These are phyloP conservation scores for Yamadazyma paraphyllophila DNA, from an alignment of 805 yeast genomes.

Conservation along the genomic window DNA sequence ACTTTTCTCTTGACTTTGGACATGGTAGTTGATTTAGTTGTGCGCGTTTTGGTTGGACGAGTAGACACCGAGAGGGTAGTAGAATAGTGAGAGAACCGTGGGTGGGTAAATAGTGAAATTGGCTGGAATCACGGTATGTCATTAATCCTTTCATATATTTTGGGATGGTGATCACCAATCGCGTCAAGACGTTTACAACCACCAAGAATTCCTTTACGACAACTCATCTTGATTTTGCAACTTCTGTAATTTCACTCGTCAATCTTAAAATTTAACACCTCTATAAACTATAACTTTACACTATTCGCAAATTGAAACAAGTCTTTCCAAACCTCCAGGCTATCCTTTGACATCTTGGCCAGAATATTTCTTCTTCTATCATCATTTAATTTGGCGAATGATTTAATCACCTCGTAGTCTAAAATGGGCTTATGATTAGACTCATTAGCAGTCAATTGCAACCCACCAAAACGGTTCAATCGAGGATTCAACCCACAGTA, in stretches of 20 bases:
- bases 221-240: too few relatives aligned
- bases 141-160: too few relatives aligned
- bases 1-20: constrained; percentile 12
- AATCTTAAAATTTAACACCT: too few relatives aligned
- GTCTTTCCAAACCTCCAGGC: constrained; percentile 66
- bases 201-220: too few relatives aligned
- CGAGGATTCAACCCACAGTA: constrained; percentile 80
- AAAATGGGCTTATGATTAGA: constrained; percentile 58
- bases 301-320: constrained; percentile 53
- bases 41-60: background rate
- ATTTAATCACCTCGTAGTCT: constrained; percentile 57
- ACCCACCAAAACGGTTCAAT: constrained; percentile 53
- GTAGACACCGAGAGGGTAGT: too few relatives aligned
- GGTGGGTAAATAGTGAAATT: too few relatives aligned
- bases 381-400: constrained; percentile 54
- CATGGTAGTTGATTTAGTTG: background rate
- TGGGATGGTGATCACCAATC: too few relatives aligned
- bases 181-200: too few relatives aligned
- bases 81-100: too few relatives aligned
- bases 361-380: constrained; percentile 55
- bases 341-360: constrained; percentile 54
- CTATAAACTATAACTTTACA: constrained; percentile 20
- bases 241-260: too few relatives aligned
- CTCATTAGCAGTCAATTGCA: constrained; percentile 32
- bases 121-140: too few relatives aligned